phyloP scores from a whole-genome alignment of 1,139 yeast species.

The Zhuliangozyma blackwelliae region DNA sequence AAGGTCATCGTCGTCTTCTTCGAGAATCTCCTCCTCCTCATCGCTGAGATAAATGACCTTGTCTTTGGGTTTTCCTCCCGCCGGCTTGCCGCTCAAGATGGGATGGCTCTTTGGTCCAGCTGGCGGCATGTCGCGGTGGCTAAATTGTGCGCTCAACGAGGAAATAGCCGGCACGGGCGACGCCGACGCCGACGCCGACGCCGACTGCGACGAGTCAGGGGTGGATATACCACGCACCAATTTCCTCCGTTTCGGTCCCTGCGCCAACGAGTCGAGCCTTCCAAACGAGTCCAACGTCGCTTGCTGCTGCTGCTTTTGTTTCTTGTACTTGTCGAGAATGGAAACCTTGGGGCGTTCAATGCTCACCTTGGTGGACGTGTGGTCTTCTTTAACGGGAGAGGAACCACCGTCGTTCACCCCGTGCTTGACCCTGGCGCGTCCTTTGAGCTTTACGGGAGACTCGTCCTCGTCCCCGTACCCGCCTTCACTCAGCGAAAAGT shows the following conservation, averaged over 20 bases:
- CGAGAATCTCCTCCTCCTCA: constrained; percentile 35
- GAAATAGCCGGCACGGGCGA: constrained; percentile 11
- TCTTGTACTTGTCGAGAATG: constrained; percentile 49
- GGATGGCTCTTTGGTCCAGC: too few relatives aligned
- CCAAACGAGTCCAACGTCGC: constrained; percentile 19
- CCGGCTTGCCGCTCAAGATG: constrained; percentile 5
- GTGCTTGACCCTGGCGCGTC: constrained; percentile 27
- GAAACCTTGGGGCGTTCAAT: constrained; percentile 50
- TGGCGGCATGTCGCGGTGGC: constrained; percentile 9
- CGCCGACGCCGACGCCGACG: constrained; percentile 7
- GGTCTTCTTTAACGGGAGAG: constrained; percentile 17
- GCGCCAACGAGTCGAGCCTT: constrained; percentile 12
- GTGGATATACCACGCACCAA: constrained; percentile 31
- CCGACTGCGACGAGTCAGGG: constrained; percentile 10
- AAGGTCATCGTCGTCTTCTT: constrained; percentile 28
- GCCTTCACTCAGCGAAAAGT: constrained; percentile 2
- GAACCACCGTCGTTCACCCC: constrained; percentile 15
- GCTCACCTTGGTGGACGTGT: constrained; percentile 53
- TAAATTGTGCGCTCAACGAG: constrained; percentile 11
- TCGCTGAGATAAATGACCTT: constrained; percentile 13
- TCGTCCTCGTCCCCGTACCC: constrained; percentile 22
- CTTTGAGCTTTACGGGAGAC: constrained; percentile 33
- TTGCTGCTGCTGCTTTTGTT: constrained; percentile 20
- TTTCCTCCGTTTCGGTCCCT: constrained; percentile 25
- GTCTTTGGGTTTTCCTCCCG: constrained; percentile 1